Conservation (phyloP, 768 basidiomycete genomes). For the Lentinula lateritia region DNA sequence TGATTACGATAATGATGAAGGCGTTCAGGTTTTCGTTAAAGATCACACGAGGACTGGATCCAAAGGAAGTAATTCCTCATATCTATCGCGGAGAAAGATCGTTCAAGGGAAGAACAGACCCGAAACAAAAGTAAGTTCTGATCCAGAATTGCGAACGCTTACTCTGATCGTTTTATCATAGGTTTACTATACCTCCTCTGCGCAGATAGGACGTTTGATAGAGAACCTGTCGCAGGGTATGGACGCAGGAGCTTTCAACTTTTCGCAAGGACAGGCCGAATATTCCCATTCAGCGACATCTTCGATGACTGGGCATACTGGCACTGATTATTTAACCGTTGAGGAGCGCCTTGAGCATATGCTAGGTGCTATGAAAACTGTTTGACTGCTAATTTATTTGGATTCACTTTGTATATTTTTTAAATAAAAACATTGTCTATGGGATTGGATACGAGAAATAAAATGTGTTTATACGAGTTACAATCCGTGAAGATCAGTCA, state of each 20-base stretch:
- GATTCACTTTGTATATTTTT: neutral
- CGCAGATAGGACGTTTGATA: constrained; percentile 79
- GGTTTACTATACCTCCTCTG: constrained; percentile 72
- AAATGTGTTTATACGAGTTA: constrained; percentile 15
- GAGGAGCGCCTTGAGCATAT: constrained; percentile 76
- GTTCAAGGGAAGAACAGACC: constrained; percentile 55
- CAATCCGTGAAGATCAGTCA: constrained; percentile 58
- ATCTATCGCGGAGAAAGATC: constrained; percentile 56
- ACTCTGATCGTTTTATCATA: constrained; percentile 24
- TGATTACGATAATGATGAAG: constrained; percentile 57
- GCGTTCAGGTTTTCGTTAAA: constrained; percentile 70
- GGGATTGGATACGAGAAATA: neutral
- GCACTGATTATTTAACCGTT: constrained; percentile 63
- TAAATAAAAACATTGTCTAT: neutral
- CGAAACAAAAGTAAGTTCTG: constrained; percentile 70
- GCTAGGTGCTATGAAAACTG: constrained; percentile 42
- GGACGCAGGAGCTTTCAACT: constrained; percentile 83
- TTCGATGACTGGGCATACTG: constrained; percentile 44
- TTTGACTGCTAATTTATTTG: constrained; percentile 12
- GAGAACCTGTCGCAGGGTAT: constrained; percentile 77
- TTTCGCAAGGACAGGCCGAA: constrained; percentile 36
- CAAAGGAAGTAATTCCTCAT: constrained; percentile 61
- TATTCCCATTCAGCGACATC: constrained; percentile 55
- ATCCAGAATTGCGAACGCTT: constrained; percentile 6
- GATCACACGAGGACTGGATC: constrained; percentile 67